Conservation (phyloP, 2,329 filamentous ascomycete genomes). For the Ascocoryne sarcoides region DNA sequence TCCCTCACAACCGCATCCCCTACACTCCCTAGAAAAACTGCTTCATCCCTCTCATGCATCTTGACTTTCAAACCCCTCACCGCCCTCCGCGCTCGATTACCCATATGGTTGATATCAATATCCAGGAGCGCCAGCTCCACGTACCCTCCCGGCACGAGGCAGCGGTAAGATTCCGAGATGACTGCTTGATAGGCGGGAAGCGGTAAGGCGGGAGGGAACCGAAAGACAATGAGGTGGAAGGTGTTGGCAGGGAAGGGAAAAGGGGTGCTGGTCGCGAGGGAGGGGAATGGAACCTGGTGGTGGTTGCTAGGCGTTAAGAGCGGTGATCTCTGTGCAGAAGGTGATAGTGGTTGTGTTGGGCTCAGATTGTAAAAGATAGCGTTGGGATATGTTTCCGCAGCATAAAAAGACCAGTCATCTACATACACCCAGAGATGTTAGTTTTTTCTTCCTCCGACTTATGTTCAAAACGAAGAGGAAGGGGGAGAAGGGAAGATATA, state of each 20-base stretch:
- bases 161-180: conserved; percentile 66
- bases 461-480: neutral
- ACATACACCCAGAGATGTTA: conserved; percentile 9
- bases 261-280: conserved; percentile 36
- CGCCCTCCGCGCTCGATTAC: conserved; percentile 57
- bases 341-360: conserved; percentile 39
- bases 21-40: conserved; percentile 51
- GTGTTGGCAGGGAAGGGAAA: conserved; percentile 71
- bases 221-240: conserved; percentile 67
- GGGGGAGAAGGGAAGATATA: conserved; percentile 15
- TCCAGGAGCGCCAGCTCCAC: conserved; percentile 74
- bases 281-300: conserved; percentile 59
- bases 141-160: conserved; percentile 68
- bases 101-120: conserved; percentile 76
- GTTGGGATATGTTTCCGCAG: conserved; percentile 67
- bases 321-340: conserved; percentile 38
- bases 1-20: conserved; percentile 55
- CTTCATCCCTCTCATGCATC: conserved; percentile 51
- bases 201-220: conserved; percentile 63
- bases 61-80: conserved; percentile 64
- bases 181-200: conserved; percentile 62
- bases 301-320: conserved; percentile 59
- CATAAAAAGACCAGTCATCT: conserved; percentile 81
- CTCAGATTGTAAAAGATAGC: conserved; percentile 72
- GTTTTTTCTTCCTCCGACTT: neutral